Conservation (phyloP, 805 yeast genomes). For the Candida glaebosa region DNA sequence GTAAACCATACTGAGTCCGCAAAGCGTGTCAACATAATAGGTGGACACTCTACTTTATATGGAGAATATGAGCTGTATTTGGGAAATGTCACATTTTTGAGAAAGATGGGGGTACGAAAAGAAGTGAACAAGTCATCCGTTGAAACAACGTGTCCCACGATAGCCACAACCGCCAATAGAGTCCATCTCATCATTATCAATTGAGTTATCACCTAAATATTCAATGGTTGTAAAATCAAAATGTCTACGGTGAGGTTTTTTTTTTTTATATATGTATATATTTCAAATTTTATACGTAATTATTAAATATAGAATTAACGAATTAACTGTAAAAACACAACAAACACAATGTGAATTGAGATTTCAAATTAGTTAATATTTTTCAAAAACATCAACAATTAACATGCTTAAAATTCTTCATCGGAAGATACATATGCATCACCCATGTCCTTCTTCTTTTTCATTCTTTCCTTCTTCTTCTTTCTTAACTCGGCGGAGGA, state of each 20-base stretch:
- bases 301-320: slow-evolving; percentile 4
- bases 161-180: neutral
- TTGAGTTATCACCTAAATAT: too few species aligned
- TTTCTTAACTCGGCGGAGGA: slow-evolving; percentile 99
- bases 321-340: slow-evolving; percentile 4
- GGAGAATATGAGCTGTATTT: slow-evolving; percentile 22
- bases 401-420: slow-evolving; percentile 58
- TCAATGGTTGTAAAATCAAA: neutral
- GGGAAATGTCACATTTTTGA: slow-evolving; percentile 8
- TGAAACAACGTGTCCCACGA: neutral
- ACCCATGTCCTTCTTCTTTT: slow-evolving; percentile 99
- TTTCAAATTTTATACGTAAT: slow-evolving; percentile 5
- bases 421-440: slow-evolving; percentile 95
- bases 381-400: slow-evolving; percentile 6
- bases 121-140: neutral
- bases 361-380: slow-evolving; percentile 45
- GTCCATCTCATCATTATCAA: neutral
- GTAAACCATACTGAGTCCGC: slow-evolving; percentile 16
- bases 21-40: slow-evolving; percentile 13
- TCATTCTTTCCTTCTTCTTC: slow-evolving; percentile 99
- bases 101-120: neutral
- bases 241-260: neutral
- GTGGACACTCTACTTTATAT: slow-evolving; percentile 21
- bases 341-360: slow-evolving; percentile 1
- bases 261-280: neutral